Base-by-base conservation (phyloP, 176 grass and related monocot genomes). In the Raddia distichophylla region DNA sequence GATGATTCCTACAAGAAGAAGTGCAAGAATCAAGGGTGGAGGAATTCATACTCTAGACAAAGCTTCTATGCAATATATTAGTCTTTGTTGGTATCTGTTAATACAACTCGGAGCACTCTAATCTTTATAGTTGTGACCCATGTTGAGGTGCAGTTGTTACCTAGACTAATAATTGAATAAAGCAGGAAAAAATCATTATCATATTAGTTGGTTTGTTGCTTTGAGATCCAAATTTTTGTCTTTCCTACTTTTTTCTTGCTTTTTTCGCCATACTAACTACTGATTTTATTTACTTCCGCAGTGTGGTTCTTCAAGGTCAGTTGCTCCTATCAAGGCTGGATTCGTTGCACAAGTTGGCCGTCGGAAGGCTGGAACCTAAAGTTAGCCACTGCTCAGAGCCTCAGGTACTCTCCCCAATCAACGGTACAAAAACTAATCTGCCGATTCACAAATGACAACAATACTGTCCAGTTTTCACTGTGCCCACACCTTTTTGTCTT, bases 291-390 rank as follows among this genome's bases (percentile, higher is more conserved):
- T 72, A 53, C 9, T 27, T 27, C 27, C 27, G 27, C 27, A 93
- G 95, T 95, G 95, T 93, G 95, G 95, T 17, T 95, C 90, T 10
- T 88, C 92, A 64, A 90, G 90, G 52, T 88, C 95, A 3, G 95
- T 98, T 11, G 86, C 86, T 33, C 88, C 90, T 17, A 98, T 93
- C 70, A 95, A 85, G 64, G 76, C 84, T 90, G 84, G 95, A 59
- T 94, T 88, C 44, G 82, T 94, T n/a, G 90, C 90, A 3, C 88
- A 86, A 60, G 88, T 98, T 33, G 92, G 72, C 5, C 88, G 86
- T 20, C 84, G 84, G 34, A 93, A 88, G 72, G 88, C 88, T 18
- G 87, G 79, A 86, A 79, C 83, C 67, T 69, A 74, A 60, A 72
- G 18, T 17, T 79, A 54, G 13, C 16, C n/a, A 43, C 60, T 75